These are phyloP conservation scores for Xylogone sp. DNA, from an alignment of 2,329 filamentous ascomycete species.

Conservation along the genomic window DNA sequence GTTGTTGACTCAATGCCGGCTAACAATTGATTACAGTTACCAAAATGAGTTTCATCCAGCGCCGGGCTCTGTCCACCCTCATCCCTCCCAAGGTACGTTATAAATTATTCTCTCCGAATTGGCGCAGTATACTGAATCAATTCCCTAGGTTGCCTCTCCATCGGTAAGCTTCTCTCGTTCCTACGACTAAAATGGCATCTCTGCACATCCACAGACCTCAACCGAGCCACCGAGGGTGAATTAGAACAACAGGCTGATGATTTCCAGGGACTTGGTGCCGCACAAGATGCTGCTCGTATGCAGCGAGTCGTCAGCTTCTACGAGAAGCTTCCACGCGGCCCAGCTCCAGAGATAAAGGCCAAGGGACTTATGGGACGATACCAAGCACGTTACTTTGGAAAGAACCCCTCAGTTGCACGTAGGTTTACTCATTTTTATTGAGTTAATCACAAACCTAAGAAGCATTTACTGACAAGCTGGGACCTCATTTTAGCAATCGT, in stretches of 20 bases:
- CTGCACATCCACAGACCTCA: background rate
- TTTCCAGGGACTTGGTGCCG: constrained; percentile 82
- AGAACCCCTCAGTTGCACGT: constrained; percentile 88
- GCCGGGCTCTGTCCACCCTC: constrained; percentile 93
- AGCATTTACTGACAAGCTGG: constrained; percentile 20
- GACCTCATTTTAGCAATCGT: constrained; percentile 64
- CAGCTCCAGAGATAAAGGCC: constrained; percentile 78
- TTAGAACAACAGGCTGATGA: constrained; percentile 30
- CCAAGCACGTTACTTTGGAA: constrained; percentile 89
- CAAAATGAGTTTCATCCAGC: constrained; percentile 90
- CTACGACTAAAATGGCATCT: background rate
- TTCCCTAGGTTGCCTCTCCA: constrained; percentile 29
- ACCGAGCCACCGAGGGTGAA: background rate
- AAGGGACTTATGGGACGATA: constrained; percentile 85
- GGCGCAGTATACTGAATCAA: constrained; percentile 7
- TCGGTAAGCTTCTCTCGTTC: constrained; percentile 22
- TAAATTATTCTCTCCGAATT: background rate
- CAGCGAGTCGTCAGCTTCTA: constrained; percentile 98
- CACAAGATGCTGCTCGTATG: constrained; percentile 96
- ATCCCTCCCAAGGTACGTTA: constrained; percentile 91
- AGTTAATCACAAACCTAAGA: no score
- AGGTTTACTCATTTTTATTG: constrained; percentile 44
- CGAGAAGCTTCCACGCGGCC: constrained; percentile 92
- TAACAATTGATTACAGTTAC: constrained; percentile 29
- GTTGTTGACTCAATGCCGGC: constrained; percentile 22